Percentiles rank a stretch among this genome's conserved stretches.
These are phyloP conservation scores for Geranomyces variabilis DNA, from an alignment of 192 early-diverging fungal genomes.

Conservation along the genomic window DNA sequence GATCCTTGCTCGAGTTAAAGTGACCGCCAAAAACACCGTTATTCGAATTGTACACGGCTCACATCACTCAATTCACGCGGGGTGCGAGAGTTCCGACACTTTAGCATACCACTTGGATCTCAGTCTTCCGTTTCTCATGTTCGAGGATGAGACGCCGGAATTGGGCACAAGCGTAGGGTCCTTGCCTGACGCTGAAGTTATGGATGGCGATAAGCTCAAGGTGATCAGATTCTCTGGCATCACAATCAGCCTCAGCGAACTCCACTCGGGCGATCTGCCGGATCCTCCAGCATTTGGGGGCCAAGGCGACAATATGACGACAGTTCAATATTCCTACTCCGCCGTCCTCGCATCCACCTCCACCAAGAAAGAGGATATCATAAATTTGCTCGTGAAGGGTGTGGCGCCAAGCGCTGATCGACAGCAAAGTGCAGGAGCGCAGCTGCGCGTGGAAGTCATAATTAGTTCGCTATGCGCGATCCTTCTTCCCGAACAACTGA, in stretches of 20 bases:
- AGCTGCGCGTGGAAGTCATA: not conserved
- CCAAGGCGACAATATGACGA: no score
- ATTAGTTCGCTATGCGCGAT: constrained; percentile 11
- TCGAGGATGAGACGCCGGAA: constrained; percentile 60
- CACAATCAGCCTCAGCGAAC: constrained; percentile 48
- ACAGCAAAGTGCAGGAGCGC: not conserved
- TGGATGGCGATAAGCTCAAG: constrained; percentile 45
- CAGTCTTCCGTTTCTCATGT: constrained; percentile 53
- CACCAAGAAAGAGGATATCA: not conserved
- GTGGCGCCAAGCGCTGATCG: not conserved
- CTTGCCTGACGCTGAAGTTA: not conserved
- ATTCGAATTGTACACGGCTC: constrained; percentile 57
- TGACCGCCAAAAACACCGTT: constrained; percentile 61
- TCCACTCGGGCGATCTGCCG: no score
- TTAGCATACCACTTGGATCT: constrained; percentile 60
- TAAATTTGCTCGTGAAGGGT: not conserved
- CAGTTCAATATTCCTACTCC: not conserved
- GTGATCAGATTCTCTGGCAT: constrained; percentile 52
- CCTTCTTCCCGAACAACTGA: constrained; percentile 8
- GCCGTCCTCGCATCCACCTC: constrained; percentile 8
- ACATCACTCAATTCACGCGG: not conserved
- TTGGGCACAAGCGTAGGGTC: constrained; percentile 34
- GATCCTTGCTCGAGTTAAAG: constrained; percentile 78
- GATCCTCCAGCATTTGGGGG: no score
- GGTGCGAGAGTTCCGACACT: not conserved